phyloP scores from a whole-genome alignment of 2,329 filamentous ascomycete genomes.

The Penicillium sp. region DNA sequence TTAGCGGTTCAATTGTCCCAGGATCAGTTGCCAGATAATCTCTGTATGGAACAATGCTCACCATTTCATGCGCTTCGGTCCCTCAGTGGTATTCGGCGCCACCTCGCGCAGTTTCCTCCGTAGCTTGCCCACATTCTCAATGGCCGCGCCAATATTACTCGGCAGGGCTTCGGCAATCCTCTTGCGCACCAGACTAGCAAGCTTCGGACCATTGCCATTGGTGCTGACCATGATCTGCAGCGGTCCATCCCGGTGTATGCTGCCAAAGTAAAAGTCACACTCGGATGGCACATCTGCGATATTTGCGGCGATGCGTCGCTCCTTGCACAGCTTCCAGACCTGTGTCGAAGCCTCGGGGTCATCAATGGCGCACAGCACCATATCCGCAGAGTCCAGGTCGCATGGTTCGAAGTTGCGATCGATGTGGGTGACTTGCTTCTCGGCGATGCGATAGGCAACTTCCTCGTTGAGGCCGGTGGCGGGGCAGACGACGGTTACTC shows the following conservation, averaged over 20 bases:
- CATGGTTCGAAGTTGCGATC: slow-evolving; percentile 81
- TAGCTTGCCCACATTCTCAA: slow-evolving; percentile 79
- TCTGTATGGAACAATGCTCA: slow-evolving; percentile 42
- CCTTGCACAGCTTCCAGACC: slow-evolving; percentile 93
- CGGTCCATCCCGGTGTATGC: slow-evolving; percentile 90
- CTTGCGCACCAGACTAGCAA: slow-evolving; percentile 82
- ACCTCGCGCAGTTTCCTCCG: slow-evolving; percentile 76
- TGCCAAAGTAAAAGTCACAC: slow-evolving; percentile 99
- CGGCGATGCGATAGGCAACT: slow-evolving; percentile 76
- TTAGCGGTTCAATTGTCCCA: background rate
- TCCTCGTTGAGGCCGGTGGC: slow-evolving; percentile 80
- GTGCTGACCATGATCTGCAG: slow-evolving; percentile 99
- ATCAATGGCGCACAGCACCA: slow-evolving; percentile 93
- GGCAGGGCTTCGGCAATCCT: slow-evolving; percentile 79
- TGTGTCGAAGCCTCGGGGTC: slow-evolving; percentile 86
- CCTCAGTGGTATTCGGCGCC: slow-evolving; percentile 71
- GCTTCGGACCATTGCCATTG: slow-evolving; percentile 90
- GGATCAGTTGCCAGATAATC: background rate
- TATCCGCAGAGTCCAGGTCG: slow-evolving; percentile 79
- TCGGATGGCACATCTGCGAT: slow-evolving; percentile 96
- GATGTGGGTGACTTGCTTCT: slow-evolving; percentile 75
- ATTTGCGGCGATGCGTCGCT: slow-evolving; percentile 81
- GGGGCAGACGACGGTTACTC: slow-evolving; percentile 83
- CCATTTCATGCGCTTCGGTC: slow-evolving; percentile 89
- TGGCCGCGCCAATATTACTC: slow-evolving; percentile 77